phyloP scores from a whole-genome alignment of 148 eudicot genomes.

The Spergularia marina region DNA sequence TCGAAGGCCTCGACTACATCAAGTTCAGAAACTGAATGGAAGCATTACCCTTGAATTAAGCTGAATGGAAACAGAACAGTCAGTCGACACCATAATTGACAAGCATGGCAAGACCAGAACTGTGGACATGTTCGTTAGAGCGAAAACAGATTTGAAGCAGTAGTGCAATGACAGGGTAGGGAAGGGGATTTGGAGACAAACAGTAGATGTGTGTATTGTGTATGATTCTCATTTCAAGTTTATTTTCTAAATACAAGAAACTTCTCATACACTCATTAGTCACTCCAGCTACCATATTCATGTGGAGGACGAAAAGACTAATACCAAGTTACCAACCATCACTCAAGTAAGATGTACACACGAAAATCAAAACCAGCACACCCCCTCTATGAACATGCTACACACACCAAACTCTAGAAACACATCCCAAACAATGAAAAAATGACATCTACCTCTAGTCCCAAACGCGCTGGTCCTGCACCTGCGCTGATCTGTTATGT shows the following conservation, averaged over 20 bases:
- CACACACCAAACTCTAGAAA: slow-evolving; percentile 22
- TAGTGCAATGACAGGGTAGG: neutral
- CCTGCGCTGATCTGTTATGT: slow-evolving; percentile 16
- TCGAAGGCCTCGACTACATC: too few species aligned
- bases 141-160: neutral
- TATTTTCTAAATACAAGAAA: slow-evolving; percentile 28
- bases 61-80: too few species aligned
- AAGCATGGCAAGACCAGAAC: neutral
- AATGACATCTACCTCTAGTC: slow-evolving; percentile 10
- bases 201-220: neutral
- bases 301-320: slow-evolving; percentile 11
- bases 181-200: neutral
- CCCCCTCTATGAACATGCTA: slow-evolving; percentile 15
- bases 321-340: slow-evolving; percentile 6
- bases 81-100: neutral
- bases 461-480: slow-evolving; percentile 3
- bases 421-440: slow-evolving; percentile 16
- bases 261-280: slow-evolving; percentile 19
- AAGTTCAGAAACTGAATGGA: too few species aligned
- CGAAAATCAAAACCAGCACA: slow-evolving; percentile 19
- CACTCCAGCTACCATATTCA: slow-evolving; percentile 18
- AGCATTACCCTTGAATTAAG: too few species aligned
- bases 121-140: neutral
- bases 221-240: slow-evolving; percentile 27
- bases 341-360: slow-evolving; percentile 30